Base-by-base conservation (phyloP, 1,139 yeast genomes). In the Geotrichum histeridarum region DNA sequence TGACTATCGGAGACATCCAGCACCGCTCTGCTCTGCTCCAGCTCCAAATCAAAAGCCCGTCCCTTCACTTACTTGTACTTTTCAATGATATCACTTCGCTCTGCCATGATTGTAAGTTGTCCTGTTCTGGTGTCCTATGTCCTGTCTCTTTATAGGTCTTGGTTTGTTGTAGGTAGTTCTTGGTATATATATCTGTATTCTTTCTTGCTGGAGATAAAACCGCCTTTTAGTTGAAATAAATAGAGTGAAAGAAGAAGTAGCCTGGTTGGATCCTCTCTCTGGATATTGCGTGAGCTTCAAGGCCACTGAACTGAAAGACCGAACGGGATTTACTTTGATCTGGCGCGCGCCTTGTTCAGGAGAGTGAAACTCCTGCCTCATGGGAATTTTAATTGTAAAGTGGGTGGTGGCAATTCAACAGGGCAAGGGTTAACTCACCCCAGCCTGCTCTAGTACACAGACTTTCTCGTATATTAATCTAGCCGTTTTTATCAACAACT, bases 41-140 rank as follows among this genome's bases (percentile, higher is more conserved):
- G 30, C 14, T 9, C 43, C 14, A 39, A 11, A 14, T 15, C 31
- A 17, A 7, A 6, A 8, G 39, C 37, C 22, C 18, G 30, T 27
- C 6, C 1, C 32, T 18, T 4, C 22, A 69, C 72, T 57, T 61
- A 68, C 72, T 70, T 70, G 69, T 68, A 70, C 62, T 70, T 70
- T 60, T 70, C 71, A 50, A 69, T 70, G 8, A 64, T 66, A 48
- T 65, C 71, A 42, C 62, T 58, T 54, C 68, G 59, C 52, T 65
- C 68, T 22, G 67, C 61, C 68, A 65, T 65, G 38, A 9, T 61
- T 22, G 27, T 42, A 32, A n/a, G 22, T 5, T 8, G 14, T 18
- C 9, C 17, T 14, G 18, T 8, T 22, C 27, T 22, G 27, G 27
- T 22, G 27, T 22, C 27, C 27, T 22, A 3, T 22, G 27, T 27